Percentiles rank a stretch among this genome's conserved stretches.
Conservation (phyloP, 192 early-diverging fungal species). For the Mortierella claussenii region DNA sequence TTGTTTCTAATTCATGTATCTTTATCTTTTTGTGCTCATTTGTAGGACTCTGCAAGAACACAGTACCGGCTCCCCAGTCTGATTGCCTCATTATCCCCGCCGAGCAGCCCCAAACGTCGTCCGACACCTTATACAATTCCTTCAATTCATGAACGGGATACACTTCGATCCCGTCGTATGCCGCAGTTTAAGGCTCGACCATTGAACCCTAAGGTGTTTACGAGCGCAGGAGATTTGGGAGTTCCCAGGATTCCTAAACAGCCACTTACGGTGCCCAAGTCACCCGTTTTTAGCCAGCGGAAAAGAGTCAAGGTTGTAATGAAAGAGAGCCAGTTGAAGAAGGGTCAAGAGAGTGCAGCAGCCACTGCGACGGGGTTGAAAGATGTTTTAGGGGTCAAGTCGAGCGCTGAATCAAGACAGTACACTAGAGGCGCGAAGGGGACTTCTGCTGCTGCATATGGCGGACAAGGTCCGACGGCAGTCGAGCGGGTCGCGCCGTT, state of each 20-base stretch:
- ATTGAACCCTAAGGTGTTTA: slow-evolving; percentile 37
- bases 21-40: not conserved
- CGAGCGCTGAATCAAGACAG: not conserved
- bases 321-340: not conserved
- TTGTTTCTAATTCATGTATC: not conserved
- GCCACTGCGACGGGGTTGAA: slow-evolving; percentile 15
- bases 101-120: slow-evolving; percentile 20
- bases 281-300: slow-evolving; percentile 32
- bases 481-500: too few relatives aligned
- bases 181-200: slow-evolving; percentile 40
- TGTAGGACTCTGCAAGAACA: slow-evolving; percentile 29
- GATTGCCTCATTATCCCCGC: slow-evolving; percentile 30
- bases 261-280: slow-evolving; percentile 30
- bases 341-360: not conserved
- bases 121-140: slow-evolving; percentile 29
- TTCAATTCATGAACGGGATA: slow-evolving; percentile 25
- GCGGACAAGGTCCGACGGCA: too few relatives aligned
- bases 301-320: slow-evolving; percentile 5
- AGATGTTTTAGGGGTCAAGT: too few relatives aligned
- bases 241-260: slow-evolving; percentile 28
- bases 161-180: slow-evolving; percentile 13
- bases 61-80: slow-evolving; percentile 30
- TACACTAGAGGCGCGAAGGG: not conserved
- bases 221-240: slow-evolving; percentile 41
- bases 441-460: not conserved